These are phyloP conservation scores for Monilinia polystroma DNA, from an alignment of 2,329 filamentous ascomycete genomes.

Conservation along the genomic window DNA sequence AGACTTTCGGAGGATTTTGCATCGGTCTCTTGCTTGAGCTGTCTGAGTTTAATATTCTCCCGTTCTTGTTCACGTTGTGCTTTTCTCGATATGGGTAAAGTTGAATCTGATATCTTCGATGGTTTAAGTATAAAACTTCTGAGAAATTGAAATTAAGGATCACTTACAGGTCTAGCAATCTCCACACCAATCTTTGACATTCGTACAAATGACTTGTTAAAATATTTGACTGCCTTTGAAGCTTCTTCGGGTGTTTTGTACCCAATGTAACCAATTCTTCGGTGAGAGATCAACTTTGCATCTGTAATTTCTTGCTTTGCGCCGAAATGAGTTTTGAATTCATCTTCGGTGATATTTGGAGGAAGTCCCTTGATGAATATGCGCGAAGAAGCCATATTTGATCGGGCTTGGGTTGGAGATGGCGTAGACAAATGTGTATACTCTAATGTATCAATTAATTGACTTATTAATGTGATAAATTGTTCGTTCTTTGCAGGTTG, in stretches of 20 bases:
- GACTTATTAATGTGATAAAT: neutral
- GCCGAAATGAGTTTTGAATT: slow-evolving; percentile 87
- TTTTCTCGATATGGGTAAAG: slow-evolving; percentile 43
- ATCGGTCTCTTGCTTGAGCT: slow-evolving; percentile 29
- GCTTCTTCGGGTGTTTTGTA: slow-evolving; percentile 84
- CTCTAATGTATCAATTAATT: neutral
- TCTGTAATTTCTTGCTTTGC: slow-evolving; percentile 78
- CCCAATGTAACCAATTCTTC: slow-evolving; percentile 93
- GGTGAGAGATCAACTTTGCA: slow-evolving; percentile 83
- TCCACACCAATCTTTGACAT: slow-evolving; percentile 94
- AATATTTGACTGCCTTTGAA: slow-evolving; percentile 82
- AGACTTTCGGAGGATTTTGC: slow-evolving; percentile 40
- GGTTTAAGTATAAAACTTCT: neutral
- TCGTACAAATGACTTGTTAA: slow-evolving; percentile 91
- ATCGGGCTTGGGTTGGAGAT: neutral
- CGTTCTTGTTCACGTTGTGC: slow-evolving; percentile 41
- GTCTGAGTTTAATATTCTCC: slow-evolving; percentile 32
- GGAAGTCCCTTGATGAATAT: slow-evolving; percentile 82
- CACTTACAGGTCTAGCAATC: slow-evolving; percentile 74
- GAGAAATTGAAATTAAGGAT: neutral
- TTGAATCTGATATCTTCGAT: slow-evolving; percentile 41
- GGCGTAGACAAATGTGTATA: neutral
- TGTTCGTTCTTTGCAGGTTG: neutral
- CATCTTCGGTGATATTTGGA: slow-evolving; percentile 77
- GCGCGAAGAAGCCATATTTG: slow-evolving; percentile 53